phyloP scores from a whole-genome alignment of 257 asterid species.

The Solanum paucissectum region DNA sequence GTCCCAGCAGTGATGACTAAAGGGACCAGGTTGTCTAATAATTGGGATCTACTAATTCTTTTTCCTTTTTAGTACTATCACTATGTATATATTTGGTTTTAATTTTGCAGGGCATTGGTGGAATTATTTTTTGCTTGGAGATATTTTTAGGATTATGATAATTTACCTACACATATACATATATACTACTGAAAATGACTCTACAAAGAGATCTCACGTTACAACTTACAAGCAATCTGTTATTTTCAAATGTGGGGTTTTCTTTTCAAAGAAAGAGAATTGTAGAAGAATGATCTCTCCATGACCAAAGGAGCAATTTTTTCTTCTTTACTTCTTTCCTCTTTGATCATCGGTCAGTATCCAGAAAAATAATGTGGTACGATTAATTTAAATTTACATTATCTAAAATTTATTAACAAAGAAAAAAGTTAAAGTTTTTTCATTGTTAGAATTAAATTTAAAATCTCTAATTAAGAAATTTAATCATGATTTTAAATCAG shows the following conservation, averaged over 20 bases:
- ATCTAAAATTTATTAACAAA: neutral
- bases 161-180: neutral
- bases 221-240: neutral
- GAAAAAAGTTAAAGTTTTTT: no score
- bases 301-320: neutral
- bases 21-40: neutral
- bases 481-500: neutral
- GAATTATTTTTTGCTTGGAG: neutral
- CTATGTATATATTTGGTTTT: neutral
- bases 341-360: accelerated
- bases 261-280: neutral
- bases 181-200: neutral
- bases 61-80: neutral
- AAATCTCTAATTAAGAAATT: neutral
- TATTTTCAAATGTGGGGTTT: neutral
- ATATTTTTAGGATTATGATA: neutral
- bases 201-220: neutral
- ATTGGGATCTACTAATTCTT: neutral
- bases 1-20: neutral
- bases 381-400: neutral
- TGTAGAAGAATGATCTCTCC: neutral
- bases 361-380: neutral
- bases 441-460: neutral
- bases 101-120: neutral
- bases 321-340: neutral